These are phyloP conservation scores for Punica granatum DNA, from an alignment of 345 rosid species.

Conservation along the genomic window DNA sequence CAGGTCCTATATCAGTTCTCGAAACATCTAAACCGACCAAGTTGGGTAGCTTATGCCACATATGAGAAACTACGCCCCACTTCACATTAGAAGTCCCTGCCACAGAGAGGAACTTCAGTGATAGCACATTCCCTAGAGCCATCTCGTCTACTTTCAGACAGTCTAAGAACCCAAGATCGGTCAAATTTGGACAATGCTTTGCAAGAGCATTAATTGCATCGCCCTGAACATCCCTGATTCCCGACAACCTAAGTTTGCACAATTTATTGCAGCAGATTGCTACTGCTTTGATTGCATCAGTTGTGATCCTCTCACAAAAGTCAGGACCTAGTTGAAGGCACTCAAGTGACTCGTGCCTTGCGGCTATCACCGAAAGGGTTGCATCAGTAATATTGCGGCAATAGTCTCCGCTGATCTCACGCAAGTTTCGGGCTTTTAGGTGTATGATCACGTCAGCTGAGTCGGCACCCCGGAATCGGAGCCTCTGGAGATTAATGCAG, in stretches of 20 bases:
- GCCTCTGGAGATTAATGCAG: conserved; percentile 47
- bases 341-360: conserved; percentile 67
- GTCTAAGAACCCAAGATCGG: conserved; percentile 65
- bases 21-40: conserved; percentile 71
- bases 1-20: conserved; percentile 59
- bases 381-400: conserved; percentile 78
- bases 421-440: conserved; percentile 53
- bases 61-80: conserved; percentile 53
- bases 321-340: conserved; percentile 84
- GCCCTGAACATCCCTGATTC: conserved; percentile 55
- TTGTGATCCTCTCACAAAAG: conserved; percentile 69
- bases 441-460: conserved; percentile 67
- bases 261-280: conserved; percentile 70
- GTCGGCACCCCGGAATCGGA: conserved; percentile 71
- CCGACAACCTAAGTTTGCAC: conserved; percentile 66
- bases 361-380: conserved; percentile 58
- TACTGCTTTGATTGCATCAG: conserved; percentile 62
- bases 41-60: conserved; percentile 66
- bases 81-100: conserved; percentile 78
- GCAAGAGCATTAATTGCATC: conserved; percentile 74
- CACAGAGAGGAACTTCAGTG: conserved; percentile 59
- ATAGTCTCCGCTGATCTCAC: conserved; percentile 69
- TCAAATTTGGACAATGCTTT: conserved; percentile 49
- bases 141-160: conserved; percentile 59
- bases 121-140: conserved; percentile 47